phyloP scores from a whole-genome alignment of 2,329 filamentous ascomycete genomes.

The Harringtonia lauricola region DNA sequence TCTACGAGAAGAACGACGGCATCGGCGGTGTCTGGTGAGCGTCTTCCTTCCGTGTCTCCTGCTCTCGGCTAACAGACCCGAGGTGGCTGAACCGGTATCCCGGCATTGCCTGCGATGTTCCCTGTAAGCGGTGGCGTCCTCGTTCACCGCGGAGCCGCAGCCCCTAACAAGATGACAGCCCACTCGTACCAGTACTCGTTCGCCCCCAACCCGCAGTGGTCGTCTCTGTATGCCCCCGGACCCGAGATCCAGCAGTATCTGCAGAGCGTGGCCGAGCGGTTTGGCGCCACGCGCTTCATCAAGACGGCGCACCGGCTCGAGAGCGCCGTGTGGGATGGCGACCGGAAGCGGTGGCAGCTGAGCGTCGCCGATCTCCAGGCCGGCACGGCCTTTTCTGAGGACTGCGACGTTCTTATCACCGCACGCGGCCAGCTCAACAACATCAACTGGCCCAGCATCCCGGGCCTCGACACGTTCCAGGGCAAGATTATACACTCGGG shows the following conservation, averaged over 20 bases:
- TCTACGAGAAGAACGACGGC: conserved; percentile 24
- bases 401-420: conserved; percentile 27
- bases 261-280: conserved; percentile 32
- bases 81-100: conserved; percentile 24
- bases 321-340: conserved; percentile 28
- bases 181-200: conserved; percentile 47
- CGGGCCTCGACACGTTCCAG: conserved; percentile 27
- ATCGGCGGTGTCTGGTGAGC: conserved; percentile 24
- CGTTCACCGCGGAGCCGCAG: neutral
- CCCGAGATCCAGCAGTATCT: conserved; percentile 39
- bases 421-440: conserved; percentile 32
- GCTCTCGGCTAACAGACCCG: no score
- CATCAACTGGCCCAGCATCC: conserved; percentile 30
- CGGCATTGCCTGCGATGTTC: conserved; percentile 24
- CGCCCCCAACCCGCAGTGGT: conserved; percentile 44
- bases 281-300: conserved; percentile 33
- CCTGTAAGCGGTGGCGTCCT: conserved; percentile 17
- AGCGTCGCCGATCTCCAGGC: conserved; percentile 22
- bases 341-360: conserved; percentile 26
- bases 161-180: conserved; percentile 11
- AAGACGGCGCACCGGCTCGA: conserved; percentile 30
- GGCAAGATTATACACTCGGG: conserved; percentile 35
- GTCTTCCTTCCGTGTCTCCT: no score
- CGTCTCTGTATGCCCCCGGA: conserved; percentile 35
- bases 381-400: conserved; percentile 26